A percentile compares a stretch with the other conserved stretches of the same genome.
Conservation (phyloP, 179 eudicot species). For the Corrigiola litoralis region DNA sequence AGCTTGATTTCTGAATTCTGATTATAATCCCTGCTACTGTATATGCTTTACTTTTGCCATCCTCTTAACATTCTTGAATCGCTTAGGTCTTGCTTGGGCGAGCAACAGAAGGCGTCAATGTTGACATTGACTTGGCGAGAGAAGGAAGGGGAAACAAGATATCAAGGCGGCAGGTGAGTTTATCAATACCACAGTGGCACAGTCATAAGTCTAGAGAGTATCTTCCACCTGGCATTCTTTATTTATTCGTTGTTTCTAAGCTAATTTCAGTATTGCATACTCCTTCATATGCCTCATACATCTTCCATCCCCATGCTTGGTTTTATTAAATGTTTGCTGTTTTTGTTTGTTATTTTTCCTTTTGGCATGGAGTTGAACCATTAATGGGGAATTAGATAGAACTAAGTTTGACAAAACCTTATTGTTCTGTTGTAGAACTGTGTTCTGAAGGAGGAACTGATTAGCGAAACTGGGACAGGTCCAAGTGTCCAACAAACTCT, state of each 20-base stretch:
- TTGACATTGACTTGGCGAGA: slow-evolving; percentile 71
- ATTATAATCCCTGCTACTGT: neutral
- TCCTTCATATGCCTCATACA: no score
- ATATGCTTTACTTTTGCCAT: slow-evolving; percentile 7
- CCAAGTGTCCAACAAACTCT: no score
- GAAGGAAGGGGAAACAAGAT: slow-evolving; percentile 71
- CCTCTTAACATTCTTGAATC: slow-evolving; percentile 1
- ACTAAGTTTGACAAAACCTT: no score
- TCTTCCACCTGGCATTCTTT: neutral
- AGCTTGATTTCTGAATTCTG: neutral
- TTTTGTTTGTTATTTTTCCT: no score
- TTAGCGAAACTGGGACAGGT: no score
- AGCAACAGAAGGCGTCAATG: slow-evolving; percentile 53
- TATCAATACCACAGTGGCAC: neutral
- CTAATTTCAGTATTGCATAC: neutral
- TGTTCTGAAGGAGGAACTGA: no score
- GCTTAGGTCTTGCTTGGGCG: slow-evolving; percentile 71
- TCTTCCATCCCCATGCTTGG: no score
- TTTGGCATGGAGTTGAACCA: no score
- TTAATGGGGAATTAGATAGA: no score
- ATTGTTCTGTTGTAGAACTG: no score
- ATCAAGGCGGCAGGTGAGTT: slow-evolving; percentile 80
- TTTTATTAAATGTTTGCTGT: no score
- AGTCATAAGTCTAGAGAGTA: neutral
- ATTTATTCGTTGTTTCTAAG: neutral